Conservation (phyloP, 2,329 filamentous ascomycete species). For the Bipolaris zeicola region DNA sequence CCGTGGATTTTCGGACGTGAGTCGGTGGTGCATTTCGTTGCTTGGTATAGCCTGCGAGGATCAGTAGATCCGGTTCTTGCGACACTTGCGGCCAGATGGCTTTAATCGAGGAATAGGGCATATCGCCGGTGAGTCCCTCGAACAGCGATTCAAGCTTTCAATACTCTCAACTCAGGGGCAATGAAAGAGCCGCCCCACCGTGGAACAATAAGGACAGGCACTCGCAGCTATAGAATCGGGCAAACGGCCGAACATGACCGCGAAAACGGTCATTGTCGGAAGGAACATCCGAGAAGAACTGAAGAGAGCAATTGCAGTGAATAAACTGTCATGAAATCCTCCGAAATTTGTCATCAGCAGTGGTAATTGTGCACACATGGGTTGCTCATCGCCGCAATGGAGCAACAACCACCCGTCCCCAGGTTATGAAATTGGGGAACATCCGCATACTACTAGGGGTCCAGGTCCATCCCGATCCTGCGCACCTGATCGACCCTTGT, state of each 20-base stretch:
- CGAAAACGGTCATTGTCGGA: slow-evolving; percentile 4
- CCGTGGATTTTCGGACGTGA: slow-evolving; percentile 4
- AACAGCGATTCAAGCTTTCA: neutral
- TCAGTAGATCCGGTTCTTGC: slow-evolving; percentile 10
- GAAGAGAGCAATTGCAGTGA: neutral
- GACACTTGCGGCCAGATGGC: slow-evolving; percentile 2
- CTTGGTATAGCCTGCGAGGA: slow-evolving; percentile 2
- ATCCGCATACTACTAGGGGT: neutral
- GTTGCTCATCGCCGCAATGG: neutral
- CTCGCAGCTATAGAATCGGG: slow-evolving; percentile 1
- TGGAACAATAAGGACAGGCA: slow-evolving; percentile 4
- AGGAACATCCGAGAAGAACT: slow-evolving; percentile 1
- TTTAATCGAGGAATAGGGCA: neutral
- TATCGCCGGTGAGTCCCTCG: too few relatives aligned
- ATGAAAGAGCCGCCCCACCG: neutral
- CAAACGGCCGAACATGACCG: slow-evolving; percentile 1
- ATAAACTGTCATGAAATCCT: slow-evolving; percentile 1
- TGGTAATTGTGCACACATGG: slow-evolving; percentile 4
- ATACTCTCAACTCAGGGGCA: neutral
- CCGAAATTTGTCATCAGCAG: neutral
- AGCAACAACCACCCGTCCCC: neutral
- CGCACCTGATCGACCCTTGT: neutral
- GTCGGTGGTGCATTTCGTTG: neutral
- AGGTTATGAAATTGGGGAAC: neutral
- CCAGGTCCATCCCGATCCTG: neutral